Base-by-base conservation (phyloP, 257 asterid species). In the Nicotiana benthamiana region DNA sequence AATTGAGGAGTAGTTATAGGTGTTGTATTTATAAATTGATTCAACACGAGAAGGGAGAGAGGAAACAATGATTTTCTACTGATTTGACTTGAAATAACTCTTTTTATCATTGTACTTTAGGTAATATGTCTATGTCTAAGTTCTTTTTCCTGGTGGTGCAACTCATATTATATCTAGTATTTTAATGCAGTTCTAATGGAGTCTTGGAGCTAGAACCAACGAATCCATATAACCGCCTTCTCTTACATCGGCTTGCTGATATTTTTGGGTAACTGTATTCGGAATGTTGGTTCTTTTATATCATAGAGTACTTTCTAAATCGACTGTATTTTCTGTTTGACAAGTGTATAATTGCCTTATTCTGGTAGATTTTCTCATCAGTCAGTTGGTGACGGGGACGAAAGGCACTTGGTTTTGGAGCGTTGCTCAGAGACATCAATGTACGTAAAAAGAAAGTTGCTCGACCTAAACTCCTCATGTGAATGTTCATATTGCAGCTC, bases 361-460 rank as follows among this genome's bases (percentile, higher is more conserved):
- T 76, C 43, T 85, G 78, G 79, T 84, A 95, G 99, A 80, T 95
- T 95, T 89, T 83, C 89, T 84, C 99, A 95, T 89, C 87, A 89
- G 57, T 95, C 99, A n/a, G 93, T 92, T 83, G 98, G 99, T 79
- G 97, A 93, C 86, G 98, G 93, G 84, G 97, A 92, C 75, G 93
- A 84, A 79, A 88, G 98, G 57, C 98, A 89, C 87, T 84, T 95
- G 84, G 83, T 95, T 57, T 84, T 95, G 91, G 97, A 95, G 90
- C 91, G 95, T 84, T 88, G 91, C 87, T 86, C 91, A 59, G 97
- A 91, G 87, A 89, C 97, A 30, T 82, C 94, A 77, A 83, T 95
- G 99, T 95, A 87, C 46, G 97, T 89, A 81, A 86, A 83, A 75
- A 54, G 18, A 75, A 79, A 63, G 32, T 18, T 74, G 75, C 81